A percentile compares a stretch with the other conserved stretches of the same genome.
phyloP scores from a whole-genome alignment of 225 moss, liverwort and hornwort species.

The Pleurozium schreberi region DNA sequence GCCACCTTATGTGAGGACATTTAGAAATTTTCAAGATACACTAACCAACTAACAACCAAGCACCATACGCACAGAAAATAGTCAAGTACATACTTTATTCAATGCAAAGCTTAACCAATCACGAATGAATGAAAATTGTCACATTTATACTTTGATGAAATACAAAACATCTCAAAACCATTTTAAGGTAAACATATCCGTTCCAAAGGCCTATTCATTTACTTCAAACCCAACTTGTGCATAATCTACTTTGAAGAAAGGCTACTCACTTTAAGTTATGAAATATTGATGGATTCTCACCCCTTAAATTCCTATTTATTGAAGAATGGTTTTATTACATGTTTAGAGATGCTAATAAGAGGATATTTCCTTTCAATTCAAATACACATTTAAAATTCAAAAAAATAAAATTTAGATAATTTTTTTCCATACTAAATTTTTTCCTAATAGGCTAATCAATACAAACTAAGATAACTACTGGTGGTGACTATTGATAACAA shows the following conservation, averaged over 20 bases:
- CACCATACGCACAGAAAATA: not conserved
- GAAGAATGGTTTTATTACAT: not conserved
- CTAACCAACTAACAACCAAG: fast-evolving
- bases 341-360: not conserved
- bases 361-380: not conserved
- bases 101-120: not conserved
- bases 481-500: not conserved
- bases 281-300: too few relatives aligned
- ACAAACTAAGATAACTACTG: not conserved
- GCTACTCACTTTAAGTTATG: too few relatives aligned
- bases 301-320: not conserved
- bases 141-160: not conserved
- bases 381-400: not conserved
- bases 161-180: not conserved
- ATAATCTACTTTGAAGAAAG: not conserved
- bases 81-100: not conserved
- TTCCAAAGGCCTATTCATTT: fast-evolving
- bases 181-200: not conserved
- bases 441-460: too few relatives aligned
- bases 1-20: not conserved
- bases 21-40: not conserved
- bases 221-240: not conserved
- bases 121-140: not conserved
- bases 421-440: not conserved
- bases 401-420: not conserved